Evolutionary conservation across 768 basidiomycete genomes (phyloP).

Genomic region (Hydnum rufescens): DNA sequence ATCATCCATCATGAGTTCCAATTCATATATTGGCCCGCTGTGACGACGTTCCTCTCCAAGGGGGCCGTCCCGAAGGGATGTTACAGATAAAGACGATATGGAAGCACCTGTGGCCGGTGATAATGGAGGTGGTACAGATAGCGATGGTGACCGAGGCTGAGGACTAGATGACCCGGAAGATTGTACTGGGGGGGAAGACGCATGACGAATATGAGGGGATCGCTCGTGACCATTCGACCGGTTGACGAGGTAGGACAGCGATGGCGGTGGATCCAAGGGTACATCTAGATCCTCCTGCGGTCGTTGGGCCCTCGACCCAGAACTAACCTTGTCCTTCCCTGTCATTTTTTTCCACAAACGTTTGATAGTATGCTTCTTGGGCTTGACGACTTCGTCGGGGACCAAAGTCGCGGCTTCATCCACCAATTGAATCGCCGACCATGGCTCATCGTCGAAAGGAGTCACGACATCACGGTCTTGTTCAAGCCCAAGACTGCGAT

Average conservation of each 20-base stretch:
- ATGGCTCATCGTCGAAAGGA: conserved; percentile 5
- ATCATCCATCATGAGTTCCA: conserved; percentile 15
- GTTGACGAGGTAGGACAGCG: conserved; percentile 66
- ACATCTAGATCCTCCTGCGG: conserved; percentile 38
- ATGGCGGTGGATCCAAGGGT: conserved; percentile 78
- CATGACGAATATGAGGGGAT: conserved; percentile 17
- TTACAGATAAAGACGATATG: conserved; percentile 14
- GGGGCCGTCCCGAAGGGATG: conserved; percentile 34
- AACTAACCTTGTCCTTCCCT: conserved; percentile 22
- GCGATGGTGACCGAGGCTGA: neutral
- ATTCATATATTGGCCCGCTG: conserved; percentile 16
- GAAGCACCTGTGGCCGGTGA: neutral
- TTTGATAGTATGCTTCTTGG: conserved; percentile 56
- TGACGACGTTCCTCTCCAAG: neutral
- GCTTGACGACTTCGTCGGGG: conserved; percentile 5
- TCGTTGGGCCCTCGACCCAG: conserved; percentile 14
- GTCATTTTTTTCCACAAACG: conserved; percentile 71
- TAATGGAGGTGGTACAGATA: conserved; percentile 4
- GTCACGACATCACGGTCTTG: conserved; percentile 25
- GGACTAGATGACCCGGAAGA: neutral
- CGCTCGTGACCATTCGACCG: conserved; percentile 17
- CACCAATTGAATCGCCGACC: neutral
- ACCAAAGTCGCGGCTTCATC: neutral
- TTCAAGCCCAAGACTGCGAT: conserved; percentile 51
- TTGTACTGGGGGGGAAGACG: neutral